Conservation (phyloP, 2,329 filamentous ascomycete species). For the Alternaria solani region DNA sequence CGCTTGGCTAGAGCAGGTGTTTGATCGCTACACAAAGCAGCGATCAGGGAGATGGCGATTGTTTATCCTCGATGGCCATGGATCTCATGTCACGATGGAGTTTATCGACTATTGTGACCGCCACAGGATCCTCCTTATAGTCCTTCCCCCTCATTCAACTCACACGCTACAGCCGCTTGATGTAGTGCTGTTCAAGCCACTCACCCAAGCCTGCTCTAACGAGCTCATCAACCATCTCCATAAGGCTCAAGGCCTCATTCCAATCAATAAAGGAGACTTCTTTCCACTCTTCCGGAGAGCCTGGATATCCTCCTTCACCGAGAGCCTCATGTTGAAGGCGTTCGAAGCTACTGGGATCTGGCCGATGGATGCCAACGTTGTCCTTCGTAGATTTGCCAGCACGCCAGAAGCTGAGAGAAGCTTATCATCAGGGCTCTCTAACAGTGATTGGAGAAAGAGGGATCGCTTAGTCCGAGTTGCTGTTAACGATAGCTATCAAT, state of each 20-base stretch:
- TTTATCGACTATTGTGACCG: no score
- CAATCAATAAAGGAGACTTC: not conserved
- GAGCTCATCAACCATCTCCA: not conserved
- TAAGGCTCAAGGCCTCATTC: not conserved
- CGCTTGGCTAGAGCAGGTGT: not conserved
- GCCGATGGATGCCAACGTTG: not conserved
- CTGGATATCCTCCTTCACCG: not conserved
- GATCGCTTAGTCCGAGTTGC: not conserved
- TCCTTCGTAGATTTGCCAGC: not conserved
- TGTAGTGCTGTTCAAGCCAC: no score
- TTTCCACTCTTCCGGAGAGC: not conserved
- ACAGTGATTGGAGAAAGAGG: no score
- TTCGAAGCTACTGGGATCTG: not conserved
- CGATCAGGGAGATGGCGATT: no score
- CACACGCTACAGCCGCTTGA: no score
- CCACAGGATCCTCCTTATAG: no score
- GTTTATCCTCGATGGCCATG: no score
- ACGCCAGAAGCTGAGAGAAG: not conserved
- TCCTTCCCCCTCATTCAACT: no score
- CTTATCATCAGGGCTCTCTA: not conserved
- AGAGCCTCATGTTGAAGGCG: not conserved
- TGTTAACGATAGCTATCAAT: no score
- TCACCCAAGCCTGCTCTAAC: not conserved
- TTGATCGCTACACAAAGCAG: not conserved
- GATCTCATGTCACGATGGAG: no score